These are phyloP conservation scores for Osmozyma mogii DNA, from an alignment of 805 yeast genomes.

Conservation along the genomic window DNA sequence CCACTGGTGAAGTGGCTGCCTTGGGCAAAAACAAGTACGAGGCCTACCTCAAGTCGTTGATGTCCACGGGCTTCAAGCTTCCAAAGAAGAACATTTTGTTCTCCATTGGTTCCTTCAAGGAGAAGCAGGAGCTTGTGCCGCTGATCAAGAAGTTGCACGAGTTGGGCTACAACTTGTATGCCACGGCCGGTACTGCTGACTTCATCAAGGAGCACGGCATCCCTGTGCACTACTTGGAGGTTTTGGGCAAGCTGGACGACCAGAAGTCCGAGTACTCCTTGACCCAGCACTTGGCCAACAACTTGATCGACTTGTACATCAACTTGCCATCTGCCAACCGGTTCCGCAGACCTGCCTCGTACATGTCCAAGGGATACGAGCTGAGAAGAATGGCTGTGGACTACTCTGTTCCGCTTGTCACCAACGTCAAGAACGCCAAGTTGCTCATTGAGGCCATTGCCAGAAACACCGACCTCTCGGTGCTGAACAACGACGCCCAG, in stretches of 20 bases:
- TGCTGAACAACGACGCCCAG: constrained; percentile 77
- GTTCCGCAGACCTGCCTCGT: constrained; percentile 97
- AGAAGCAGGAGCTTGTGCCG: constrained; percentile 89
- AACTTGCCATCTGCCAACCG: constrained; percentile 95
- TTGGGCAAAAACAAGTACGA: constrained; percentile 95
- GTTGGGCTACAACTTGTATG: constrained; percentile 85
- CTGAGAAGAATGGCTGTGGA: constrained; percentile 99
- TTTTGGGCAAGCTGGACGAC: constrained; percentile 62
- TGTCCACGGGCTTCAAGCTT: constrained; percentile 90
- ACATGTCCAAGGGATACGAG: constrained; percentile 94
- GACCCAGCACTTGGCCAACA: constrained; percentile 93
- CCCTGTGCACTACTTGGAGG: constrained; percentile 93
- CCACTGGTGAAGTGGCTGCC: constrained; percentile 97
- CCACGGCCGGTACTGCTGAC: constrained; percentile 99
- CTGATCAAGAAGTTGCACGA: constrained; percentile 72
- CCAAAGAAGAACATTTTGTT: constrained; percentile 92
- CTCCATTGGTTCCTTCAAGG: constrained; percentile 95
- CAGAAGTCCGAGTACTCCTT: constrained; percentile 91
- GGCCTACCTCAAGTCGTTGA: constrained; percentile 89
- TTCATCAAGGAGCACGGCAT: constrained; percentile 91
- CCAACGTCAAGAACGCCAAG: constrained; percentile 96
- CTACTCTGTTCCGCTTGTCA: constrained; percentile 93
- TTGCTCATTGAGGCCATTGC: constrained; percentile 90
- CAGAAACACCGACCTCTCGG: constrained; percentile 59
- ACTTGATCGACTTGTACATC: constrained; percentile 91